Evolutionary conservation across 2,329 filamentous ascomycete genomes (phyloP), one percentile per base, ranked within the genome.

Genomic region (Cordyceps cateniannulata): DNA sequence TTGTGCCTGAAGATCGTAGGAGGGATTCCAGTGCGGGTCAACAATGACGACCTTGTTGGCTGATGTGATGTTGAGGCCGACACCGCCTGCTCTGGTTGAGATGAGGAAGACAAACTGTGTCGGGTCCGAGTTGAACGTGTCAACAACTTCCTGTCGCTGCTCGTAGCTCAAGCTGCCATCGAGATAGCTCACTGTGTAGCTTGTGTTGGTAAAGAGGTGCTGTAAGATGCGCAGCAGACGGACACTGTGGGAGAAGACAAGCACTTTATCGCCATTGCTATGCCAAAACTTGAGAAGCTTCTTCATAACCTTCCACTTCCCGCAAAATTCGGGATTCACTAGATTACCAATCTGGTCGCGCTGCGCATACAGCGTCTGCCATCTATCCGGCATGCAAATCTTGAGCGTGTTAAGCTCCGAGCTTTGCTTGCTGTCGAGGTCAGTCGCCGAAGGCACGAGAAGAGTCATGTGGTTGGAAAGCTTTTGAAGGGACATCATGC

Each of bases 1-100:
- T 74, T 99, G 95, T 0, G 95, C 95, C 73, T 99, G 95, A 0
- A 98, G 81, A 69, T 99, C 95, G 66, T 95, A 93, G 2, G 91
- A 85, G 0, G 95, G 95, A 66, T 99, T 99, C 95, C 95, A 99
- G 68, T 98, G 95, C 0, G 95, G 95, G 71, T 98, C 95, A 52
- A 98, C 87, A 40, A 99, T 91, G 45, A 99, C 93, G 0, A 99
- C 95, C 75, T 98, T 98, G 75, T 99, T 99, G 1, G 95, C 95
- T 2, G 91, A 95, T 0, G 93, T 96, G 70, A 99, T 98, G 71
- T 99, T 99, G 29, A 99, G 79, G 0, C 95, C 95, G 0, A 97
- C 89, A 5, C 95, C 95, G 25, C 95, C 95, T 3, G 95, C 93
- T 69, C 89, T 91, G 7, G 95, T 97, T 24, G 90, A 96, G 68